Conservation (phyloP, 169 alveolate species). For the Plasmodium ovale region DNA sequence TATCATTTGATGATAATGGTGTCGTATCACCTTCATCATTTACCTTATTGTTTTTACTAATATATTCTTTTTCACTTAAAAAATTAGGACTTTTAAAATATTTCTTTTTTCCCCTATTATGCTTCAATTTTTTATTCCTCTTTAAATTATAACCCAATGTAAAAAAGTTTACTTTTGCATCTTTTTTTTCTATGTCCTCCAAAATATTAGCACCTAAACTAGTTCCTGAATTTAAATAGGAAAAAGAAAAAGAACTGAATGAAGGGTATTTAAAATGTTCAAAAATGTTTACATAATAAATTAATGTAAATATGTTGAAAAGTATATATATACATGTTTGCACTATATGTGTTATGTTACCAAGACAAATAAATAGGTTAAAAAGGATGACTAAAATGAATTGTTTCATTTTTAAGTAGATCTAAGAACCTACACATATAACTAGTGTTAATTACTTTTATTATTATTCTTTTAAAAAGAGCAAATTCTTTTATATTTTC, state of each 20-base stretch:
- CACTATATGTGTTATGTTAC: too few relatives aligned
- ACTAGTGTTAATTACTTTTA: too few relatives aligned
- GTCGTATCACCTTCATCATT: neutral
- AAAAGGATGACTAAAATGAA: too few relatives aligned
- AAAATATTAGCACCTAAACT: neutral
- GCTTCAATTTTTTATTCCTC: constrained; percentile 1
- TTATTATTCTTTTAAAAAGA: too few relatives aligned
- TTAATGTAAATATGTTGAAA: too few relatives aligned
- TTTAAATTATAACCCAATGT: constrained; percentile 6
- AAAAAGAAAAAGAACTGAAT: neutral
- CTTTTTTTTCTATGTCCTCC: neutral
- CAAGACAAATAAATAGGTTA: too few relatives aligned
- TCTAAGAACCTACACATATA: too few relatives aligned
- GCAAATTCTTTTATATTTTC: too few relatives aligned
- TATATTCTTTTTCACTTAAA: constrained; percentile 3
- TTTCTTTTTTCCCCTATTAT: constrained; percentile 16
- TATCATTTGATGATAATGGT: constrained; percentile 4
- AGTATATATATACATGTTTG: too few relatives aligned
- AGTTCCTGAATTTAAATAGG: neutral
- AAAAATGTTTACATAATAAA: too few relatives aligned
- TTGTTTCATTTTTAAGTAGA: too few relatives aligned
- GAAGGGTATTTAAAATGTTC: too few relatives aligned
- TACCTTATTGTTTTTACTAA: constrained; percentile 6
- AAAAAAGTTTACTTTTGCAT: constrained; percentile 1
- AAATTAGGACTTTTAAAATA: neutral